Percentiles rank a stretch among this genome's conserved stretches.
Evolutionary conservation across 306 rosid genomes (phyloP).

Genomic region (Cucurbita ficifolia): DNA sequence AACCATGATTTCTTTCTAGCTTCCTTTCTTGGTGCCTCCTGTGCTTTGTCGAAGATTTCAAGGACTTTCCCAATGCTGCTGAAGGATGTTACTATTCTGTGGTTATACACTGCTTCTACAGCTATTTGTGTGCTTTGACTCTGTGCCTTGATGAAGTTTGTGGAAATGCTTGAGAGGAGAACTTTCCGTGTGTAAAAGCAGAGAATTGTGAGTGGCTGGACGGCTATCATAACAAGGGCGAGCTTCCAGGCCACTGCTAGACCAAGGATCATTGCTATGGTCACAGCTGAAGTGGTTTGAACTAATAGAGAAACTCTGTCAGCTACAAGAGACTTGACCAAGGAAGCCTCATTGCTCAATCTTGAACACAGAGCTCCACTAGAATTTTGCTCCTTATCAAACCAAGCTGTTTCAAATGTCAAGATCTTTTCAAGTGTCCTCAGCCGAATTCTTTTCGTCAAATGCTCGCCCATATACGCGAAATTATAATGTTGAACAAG

Average conservation of each 20-base stretch:
- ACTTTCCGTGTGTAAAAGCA: conserved; percentile 83
- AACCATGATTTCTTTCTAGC: conserved; percentile 78
- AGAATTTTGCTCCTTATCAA: conserved; percentile 67
- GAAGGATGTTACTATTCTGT: conserved; percentile 67
- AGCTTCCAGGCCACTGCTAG: conserved; percentile 85
- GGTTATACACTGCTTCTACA: conserved; percentile 82
- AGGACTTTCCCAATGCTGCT: conserved; percentile 51
- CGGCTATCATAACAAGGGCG: conserved; percentile 80
- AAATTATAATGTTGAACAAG: conserved; percentile 79
- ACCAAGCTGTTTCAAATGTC: conserved; percentile 89
- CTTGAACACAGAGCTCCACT: conserved; percentile 85
- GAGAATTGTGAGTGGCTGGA: conserved; percentile 70
- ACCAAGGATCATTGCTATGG: conserved; percentile 80
- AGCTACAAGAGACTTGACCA: conserved; percentile 86
- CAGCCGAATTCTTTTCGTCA: conserved; percentile 56
- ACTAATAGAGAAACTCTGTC: conserved; percentile 63
- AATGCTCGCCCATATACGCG: conserved; percentile 72
- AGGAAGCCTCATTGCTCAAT: conserved; percentile 75
- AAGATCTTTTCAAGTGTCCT: conserved; percentile 65
- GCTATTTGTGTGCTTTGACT: conserved; percentile 82
- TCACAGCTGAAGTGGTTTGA: conserved; percentile 76
- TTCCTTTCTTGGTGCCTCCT: conserved; percentile 72
- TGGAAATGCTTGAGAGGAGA: conserved; percentile 54
- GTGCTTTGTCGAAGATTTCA: conserved; percentile 58
- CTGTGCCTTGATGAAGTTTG: conserved; percentile 63